Base-by-base conservation (phyloP, 208 protist genomes). In the Trypanosoma caninum region DNA sequence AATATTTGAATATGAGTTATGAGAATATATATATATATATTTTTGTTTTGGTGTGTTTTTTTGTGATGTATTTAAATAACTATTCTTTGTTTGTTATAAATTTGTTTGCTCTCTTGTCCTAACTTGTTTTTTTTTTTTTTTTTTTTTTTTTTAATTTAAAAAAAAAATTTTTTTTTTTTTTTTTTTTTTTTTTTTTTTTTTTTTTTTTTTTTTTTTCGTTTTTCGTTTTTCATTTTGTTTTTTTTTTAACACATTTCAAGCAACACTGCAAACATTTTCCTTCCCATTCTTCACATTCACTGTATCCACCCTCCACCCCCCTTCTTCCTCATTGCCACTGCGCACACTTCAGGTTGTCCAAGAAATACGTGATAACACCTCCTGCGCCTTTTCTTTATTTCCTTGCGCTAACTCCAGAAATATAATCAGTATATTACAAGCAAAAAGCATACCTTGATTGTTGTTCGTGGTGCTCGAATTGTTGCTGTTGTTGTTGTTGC, bases 361-460 rank as follows among this genome's bases (percentile, higher is more conserved):
- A 9, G 65, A 78, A 23, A 95, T 63, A 60, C 82, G 87, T 31
- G 45, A 59, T 33, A 95, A 76, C 56, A 65, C 71, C 47, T 89
- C 89, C 44, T 78, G 60, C 14, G 84, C 85, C 72, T 85, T 90
- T 71, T 90, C 83, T 47, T 76, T 66, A 65, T 93, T 93, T 28
- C 85, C 85, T 62, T 93, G 89, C 16, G 84, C 85, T 14, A 95
- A 74, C 62, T 91, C 84, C 11, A 95, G 69, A 44, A 92, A 95
- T 10, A 92, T 80, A 57, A 67, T 67, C 25, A 95, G 70, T 0
- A 91, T 66, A 65, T 91, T 82, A 61, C 86, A 87, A 3, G 84
- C 78, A 37, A 95, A 88, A 48, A 89, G 38, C 13, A 74, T 76
- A 59, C 55, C 55, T 42, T 59, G 44, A 31, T 22, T 13, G n/a